Base-by-base conservation (phyloP, 1,284 basidiomycete genomes). In the Cerioporus squamosus region DNA sequence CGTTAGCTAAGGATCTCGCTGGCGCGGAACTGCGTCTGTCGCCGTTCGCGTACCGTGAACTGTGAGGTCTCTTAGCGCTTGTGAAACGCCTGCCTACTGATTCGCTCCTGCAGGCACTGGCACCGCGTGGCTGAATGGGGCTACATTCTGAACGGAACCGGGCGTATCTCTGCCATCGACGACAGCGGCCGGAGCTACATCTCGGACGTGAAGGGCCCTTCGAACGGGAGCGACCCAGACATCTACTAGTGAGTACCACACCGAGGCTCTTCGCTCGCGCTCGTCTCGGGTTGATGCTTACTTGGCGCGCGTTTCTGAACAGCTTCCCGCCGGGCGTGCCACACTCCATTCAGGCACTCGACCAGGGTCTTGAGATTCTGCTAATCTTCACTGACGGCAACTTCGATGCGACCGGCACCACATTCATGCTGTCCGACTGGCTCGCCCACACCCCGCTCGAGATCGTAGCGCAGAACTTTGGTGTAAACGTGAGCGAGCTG, bases 1-100 rank as follows among this genome's bases (percentile, higher is more conserved):
- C 22, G 58, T 51, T 48, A 70, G 69, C 69, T 1, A 68, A 70
- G 55, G 70, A 72, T 44, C 58, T 77, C 20, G 72, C 75, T 14
- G 74, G 69, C n/a, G 76, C 75, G n/a, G 73, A 78, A 53, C 69
- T 77, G 65, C 71, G 74, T 18, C 66, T 78, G 36, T 74, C 75
- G 10, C 66, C 70, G 14, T 74, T 72, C n/a, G 74, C 68, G 12
- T 69, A 71, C 57, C 71, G 72, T 57, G 71, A 69, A 51, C 61
- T 69, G 64, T 62, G 52, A 36, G 65, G 4, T 31, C 17, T 10
- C 17, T 24, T 14, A 9, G 4, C 14, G 33, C 43, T 42, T 31
- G 48, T 55, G 17, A 40, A 40, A 57, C 43, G 38, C 3, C 14
- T 29, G 51, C 42, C 55, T 29, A 39, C 53, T 59, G 48, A 60